phyloP scores from a whole-genome alignment of 768 basidiomycete genomes.

The Mycena floridula region DNA sequence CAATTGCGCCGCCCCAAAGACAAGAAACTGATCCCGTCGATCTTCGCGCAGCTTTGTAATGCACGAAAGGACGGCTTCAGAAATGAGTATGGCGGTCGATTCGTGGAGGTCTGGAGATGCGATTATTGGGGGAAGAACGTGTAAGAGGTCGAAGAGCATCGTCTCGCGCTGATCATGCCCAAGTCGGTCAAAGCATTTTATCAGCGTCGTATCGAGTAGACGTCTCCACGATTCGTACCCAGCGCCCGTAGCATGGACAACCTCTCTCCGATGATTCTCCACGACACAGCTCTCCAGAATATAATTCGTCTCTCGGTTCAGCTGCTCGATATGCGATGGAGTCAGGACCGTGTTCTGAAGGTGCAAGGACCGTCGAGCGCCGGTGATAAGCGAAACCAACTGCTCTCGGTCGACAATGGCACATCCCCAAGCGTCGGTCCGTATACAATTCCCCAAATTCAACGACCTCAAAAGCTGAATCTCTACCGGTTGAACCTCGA shows the following conservation, averaged over 20 bases:
- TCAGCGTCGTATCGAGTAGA: conserved; percentile 77
- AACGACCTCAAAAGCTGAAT: conserved; percentile 61
- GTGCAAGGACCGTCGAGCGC: conserved; percentile 56
- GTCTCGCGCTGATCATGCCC: conserved; percentile 80
- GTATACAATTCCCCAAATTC: conserved; percentile 65
- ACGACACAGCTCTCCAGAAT: conserved; percentile 79
- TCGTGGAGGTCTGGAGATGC: conserved; percentile 61
- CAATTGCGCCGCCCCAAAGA: conserved; percentile 57
- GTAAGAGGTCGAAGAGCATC: conserved; percentile 86
- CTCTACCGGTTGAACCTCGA: conserved; percentile 50
- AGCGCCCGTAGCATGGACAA: conserved; percentile 60
- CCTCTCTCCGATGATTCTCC: conserved; percentile 84
- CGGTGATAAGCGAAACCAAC: conserved; percentile 61
- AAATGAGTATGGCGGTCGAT: conserved; percentile 73
- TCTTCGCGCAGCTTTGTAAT: conserved; percentile 90
- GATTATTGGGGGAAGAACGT: conserved; percentile 69
- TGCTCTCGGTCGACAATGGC: conserved; percentile 76
- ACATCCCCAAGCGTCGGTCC: conserved; percentile 65
- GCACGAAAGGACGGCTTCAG: conserved; percentile 73
- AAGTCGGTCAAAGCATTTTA: conserved; percentile 80
- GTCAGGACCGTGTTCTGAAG: conserved; percentile 62
- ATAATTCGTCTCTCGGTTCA: conserved; percentile 65
- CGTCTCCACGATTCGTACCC: conserved; percentile 84
- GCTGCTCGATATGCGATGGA: conserved; percentile 54
- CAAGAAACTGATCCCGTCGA: conserved; percentile 58